Percentiles rank a stretch among this genome's conserved stretches.
These are phyloP conservation scores for Phanerochaete sordida DNA, from an alignment of 768 basidiomycete species.

Conservation along the genomic window DNA sequence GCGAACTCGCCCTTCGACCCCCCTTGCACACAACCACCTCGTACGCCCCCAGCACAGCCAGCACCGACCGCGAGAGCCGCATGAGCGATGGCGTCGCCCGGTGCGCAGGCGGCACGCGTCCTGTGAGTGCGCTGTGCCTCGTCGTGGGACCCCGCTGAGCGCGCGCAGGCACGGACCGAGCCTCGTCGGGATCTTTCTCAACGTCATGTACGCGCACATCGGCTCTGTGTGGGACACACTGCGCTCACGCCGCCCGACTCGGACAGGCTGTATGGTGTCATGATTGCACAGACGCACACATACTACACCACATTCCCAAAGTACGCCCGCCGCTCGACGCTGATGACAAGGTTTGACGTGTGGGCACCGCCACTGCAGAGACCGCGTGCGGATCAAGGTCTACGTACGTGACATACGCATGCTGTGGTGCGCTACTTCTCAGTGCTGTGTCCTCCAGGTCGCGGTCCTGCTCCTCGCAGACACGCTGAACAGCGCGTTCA, in stretches of 20 bases:
- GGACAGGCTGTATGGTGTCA: constrained; percentile 5
- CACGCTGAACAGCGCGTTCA: constrained; percentile 14
- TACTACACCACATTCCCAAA: constrained; percentile 4
- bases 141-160: neutral
- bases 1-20: neutral
- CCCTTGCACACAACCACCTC: neutral
- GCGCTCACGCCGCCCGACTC: neutral
- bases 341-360: neutral
- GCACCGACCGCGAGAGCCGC: no score
- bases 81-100: neutral
- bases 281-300: constrained; percentile 3
- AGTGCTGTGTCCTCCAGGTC: constrained; percentile 5
- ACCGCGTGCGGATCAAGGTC: neutral
- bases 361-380: neutral
- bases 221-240: neutral
- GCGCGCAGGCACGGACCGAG: constrained; percentile 6
- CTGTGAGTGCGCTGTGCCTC: neutral
- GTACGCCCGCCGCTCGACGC: neutral
- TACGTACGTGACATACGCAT: no score
- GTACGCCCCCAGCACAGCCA: neutral
- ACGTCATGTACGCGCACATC: neutral
- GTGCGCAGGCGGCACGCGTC: neutral
- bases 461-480: constrained; percentile 11
- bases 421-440: neutral
- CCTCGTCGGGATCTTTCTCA: constrained; percentile 10